phyloP scores from a whole-genome alignment of 2,329 filamentous ascomycete species.

The Ophiostoma montium region DNA sequence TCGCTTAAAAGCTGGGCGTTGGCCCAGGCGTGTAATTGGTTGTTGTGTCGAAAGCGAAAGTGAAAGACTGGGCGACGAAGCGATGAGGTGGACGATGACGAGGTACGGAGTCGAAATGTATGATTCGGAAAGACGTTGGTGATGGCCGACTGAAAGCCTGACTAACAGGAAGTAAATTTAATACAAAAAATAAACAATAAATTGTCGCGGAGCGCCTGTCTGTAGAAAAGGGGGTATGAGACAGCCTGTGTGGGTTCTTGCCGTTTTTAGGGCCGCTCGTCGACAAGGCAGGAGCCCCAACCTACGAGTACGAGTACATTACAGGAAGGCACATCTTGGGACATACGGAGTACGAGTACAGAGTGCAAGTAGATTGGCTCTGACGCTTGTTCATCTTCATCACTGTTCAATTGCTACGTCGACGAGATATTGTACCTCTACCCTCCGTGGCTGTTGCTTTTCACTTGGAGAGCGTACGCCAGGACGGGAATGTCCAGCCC shows the following conservation, averaged over 20 bases:
- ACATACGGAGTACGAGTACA: no score
- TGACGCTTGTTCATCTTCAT: no score
- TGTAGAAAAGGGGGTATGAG: not conserved
- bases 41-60: not conserved
- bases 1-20: not conserved
- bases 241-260: no score
- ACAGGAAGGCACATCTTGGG: no score
- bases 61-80: not conserved
- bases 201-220: no score
- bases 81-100: not conserved
- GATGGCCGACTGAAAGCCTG: not conserved
- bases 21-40: not conserved
- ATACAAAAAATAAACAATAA: no score
- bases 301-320: no score
- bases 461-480: conserved; percentile 19
- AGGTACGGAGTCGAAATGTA: not conserved
- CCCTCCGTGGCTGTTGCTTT: no score
- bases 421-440: no score
- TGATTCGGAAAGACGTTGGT: not conserved
- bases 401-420: no score
- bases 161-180: no score
- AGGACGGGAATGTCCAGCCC: conserved; percentile 32
- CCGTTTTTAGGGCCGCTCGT: not conserved
- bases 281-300: not conserved
- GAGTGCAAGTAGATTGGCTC: no score